Evolutionary conservation across 2,329 filamentous ascomycete genomes (phyloP).

Genomic region (Pseudogymnoascus sp.): DNA sequence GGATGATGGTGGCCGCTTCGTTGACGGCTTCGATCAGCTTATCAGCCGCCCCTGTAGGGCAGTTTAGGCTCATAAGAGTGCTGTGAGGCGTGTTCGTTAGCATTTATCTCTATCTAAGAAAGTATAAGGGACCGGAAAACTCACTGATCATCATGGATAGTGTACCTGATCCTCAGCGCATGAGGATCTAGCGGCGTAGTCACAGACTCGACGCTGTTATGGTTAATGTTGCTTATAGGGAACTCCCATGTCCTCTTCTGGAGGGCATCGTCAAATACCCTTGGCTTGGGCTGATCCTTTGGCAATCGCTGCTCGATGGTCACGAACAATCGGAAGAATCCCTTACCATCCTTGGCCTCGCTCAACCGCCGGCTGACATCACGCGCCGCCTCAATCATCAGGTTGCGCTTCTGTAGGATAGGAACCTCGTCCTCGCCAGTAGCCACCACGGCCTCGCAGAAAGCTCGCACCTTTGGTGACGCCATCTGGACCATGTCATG

Average conservation of each 20-base stretch:
- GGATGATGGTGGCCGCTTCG: not conserved
- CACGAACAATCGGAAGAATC: not conserved
- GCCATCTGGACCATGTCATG: constrained; percentile 21
- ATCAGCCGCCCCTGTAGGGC: not conserved
- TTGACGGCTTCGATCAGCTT: not conserved
- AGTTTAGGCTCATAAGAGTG: not conserved
- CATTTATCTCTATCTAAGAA: not conserved
- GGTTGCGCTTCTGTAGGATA: not conserved
- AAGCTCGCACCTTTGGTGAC: constrained; percentile 14
- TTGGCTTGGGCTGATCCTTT: not conserved
- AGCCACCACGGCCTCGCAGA: constrained; percentile 16
- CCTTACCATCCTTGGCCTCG: constrained; percentile 1
- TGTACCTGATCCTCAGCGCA: constrained; percentile 10
- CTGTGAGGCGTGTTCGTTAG: not conserved
- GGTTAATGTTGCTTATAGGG: not conserved
- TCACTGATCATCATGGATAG: constrained; percentile 3
- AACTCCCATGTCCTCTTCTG: not conserved
- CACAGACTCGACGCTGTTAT: constrained; percentile 6
- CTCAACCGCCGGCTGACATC: constrained; percentile 1
- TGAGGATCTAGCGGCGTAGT: constrained; percentile 7
- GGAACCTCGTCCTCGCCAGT: constrained; percentile 15
- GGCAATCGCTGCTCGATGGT: not conserved
- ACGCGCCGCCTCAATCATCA: constrained; percentile 3
- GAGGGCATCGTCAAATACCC: constrained; percentile 1
- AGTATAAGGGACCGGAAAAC: not conserved